Conservation (phyloP, 106 monocot genomes). For the Dendrobium chrysotoxum region DNA sequence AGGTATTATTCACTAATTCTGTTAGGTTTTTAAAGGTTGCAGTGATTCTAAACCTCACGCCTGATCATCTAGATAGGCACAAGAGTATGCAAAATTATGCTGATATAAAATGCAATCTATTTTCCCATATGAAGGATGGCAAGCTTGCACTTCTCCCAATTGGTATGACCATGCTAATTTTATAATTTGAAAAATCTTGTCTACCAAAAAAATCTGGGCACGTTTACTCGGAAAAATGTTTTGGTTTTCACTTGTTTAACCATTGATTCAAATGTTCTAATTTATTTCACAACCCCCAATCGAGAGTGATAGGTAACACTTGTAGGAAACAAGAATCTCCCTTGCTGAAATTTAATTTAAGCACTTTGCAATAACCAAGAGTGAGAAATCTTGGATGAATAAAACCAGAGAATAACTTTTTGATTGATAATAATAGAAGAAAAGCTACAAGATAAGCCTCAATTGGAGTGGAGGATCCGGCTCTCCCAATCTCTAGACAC, state of each 20-base stretch:
- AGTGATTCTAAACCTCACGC: constrained; percentile 43
- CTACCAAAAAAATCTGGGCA: neutral
- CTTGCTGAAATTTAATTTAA: no score
- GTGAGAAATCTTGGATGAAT: no score
- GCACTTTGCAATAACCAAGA: no score
- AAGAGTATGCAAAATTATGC: constrained; percentile 47
- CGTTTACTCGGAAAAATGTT: neutral
- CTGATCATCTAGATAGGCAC: constrained; percentile 59
- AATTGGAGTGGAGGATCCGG: no score
- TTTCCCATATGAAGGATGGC: constrained; percentile 36
- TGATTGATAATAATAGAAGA: no score
- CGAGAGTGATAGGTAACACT: no score
- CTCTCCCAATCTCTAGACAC: no score
- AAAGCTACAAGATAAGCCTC: no score
- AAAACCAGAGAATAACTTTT: no score
- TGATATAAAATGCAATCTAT: constrained; percentile 38
- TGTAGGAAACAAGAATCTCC: no score
- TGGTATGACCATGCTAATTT: constrained; percentile 22
- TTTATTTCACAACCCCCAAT: neutral
- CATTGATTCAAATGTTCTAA: neutral
- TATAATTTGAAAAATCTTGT: neutral
- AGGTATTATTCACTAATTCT: constrained; percentile 6
- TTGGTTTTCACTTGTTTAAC: neutral
- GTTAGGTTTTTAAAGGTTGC: constrained; percentile 25
- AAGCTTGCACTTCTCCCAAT: constrained; percentile 41